Evolutionary conservation across 768 basidiomycete species (phyloP).

Genomic region (Collybia mongolica): DNA sequence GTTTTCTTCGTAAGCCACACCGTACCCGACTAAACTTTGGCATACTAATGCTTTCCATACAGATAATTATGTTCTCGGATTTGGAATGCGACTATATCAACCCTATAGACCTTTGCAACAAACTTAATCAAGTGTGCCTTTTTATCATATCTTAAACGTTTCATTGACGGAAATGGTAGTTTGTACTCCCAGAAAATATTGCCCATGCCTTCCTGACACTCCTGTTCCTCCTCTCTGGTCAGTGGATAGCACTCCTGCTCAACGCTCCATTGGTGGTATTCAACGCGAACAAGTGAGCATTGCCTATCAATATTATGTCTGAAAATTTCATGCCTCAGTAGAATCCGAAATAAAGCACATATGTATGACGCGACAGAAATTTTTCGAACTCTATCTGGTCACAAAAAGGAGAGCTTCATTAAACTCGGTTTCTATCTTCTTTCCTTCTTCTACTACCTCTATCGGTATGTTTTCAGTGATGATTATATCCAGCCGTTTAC

Average conservation of each 20-base stretch:
- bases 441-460: conserved; percentile 91
- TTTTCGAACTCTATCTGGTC: conserved; percentile 88
- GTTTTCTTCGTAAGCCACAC: conserved; percentile 90
- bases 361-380: conserved; percentile 99
- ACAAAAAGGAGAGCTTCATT: conserved; percentile 96
- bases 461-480: conserved; percentile 53
- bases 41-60: conserved; percentile 3
- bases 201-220: conserved; percentile 90
- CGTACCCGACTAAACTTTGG: not conserved
- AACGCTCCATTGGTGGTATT: conserved; percentile 87
- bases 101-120: conserved; percentile 99
- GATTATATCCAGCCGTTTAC: conserved; percentile 2
- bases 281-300: conserved; percentile 90
- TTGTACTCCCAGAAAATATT: conserved; percentile 94
- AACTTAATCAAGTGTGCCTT: conserved; percentile 85
- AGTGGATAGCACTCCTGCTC: conserved; percentile 91
- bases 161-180: conserved; percentile 46
- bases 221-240: conserved; percentile 91
- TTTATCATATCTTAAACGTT: not conserved
- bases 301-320: not conserved
- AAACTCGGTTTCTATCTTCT: conserved; percentile 93
- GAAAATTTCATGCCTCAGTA: conserved; percentile 25
- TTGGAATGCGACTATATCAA: conserved; percentile 99
- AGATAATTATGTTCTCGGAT: conserved; percentile 99
- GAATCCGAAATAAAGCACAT: conserved; percentile 90